These are phyloP conservation scores for Sphagnum fallax DNA, from an alignment of 228 moss, liverwort and hornwort genomes.

Conservation along the genomic window DNA sequence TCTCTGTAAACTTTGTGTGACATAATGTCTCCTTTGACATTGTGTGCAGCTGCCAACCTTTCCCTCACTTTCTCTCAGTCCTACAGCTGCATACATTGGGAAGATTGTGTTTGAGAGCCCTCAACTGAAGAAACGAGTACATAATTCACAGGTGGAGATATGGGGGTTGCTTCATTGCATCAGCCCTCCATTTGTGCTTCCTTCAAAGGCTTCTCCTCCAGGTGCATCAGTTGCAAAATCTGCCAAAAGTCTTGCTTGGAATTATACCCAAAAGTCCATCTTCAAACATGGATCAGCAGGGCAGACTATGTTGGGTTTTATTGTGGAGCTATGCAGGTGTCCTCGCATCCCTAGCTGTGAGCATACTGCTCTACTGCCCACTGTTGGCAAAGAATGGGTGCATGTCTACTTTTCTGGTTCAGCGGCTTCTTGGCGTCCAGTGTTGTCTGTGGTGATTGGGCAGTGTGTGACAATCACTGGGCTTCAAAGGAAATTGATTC, in stretches of 20 bases:
- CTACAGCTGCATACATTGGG: conserved; percentile 38
- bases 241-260: not conserved
- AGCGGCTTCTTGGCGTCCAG: conserved; percentile 67
- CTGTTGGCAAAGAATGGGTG: conserved; percentile 6
- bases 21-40: no score
- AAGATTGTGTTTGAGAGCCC: conserved; percentile 42
- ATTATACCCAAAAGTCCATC: conserved; percentile 15
- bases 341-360: conserved; percentile 21
- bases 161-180: conserved; percentile 47
- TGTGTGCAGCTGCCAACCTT: conserved; percentile 37
- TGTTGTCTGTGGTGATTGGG: conserved; percentile 53
- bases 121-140: conserved; percentile 17
- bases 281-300: conserved; percentile 12
- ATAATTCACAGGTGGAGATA: conserved; percentile 21
- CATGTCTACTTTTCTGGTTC: conserved; percentile 56
- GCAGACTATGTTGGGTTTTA: conserved; percentile 50
- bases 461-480: conserved; percentile 45
- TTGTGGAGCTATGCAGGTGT: conserved; percentile 52
- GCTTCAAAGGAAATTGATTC: conserved; percentile 50
- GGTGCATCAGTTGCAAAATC: conserved; percentile 8
- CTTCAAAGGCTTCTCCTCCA: conserved; percentile 22
- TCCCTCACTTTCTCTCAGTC: conserved; percentile 54
- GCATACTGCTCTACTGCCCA: not conserved
- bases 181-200: conserved; percentile 54
- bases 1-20: no score